Percentiles rank a stretch among this genome's conserved stretches.
Conservation (phyloP, 257 asterid species). For the Henckelia pumila region DNA sequence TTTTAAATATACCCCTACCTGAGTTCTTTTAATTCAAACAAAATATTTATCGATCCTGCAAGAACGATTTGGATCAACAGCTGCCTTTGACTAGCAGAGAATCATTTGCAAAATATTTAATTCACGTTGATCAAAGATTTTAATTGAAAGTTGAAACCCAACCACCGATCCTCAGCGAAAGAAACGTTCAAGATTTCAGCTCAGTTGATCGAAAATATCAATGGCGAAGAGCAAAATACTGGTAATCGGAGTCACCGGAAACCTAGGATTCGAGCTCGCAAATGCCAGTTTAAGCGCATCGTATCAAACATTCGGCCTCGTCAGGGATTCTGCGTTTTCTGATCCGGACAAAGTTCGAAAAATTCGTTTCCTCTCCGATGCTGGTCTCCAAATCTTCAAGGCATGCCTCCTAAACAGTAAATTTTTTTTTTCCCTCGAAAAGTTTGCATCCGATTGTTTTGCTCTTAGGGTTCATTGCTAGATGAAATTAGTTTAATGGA, state of each 20-base stretch:
- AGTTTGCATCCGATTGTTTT: not conserved
- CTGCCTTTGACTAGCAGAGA: too few species aligned
- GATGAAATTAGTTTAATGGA: conserved; percentile 55
- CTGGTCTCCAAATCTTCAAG: conserved; percentile 55
- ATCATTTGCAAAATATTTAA: too few species aligned
- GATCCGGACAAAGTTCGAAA: conserved; percentile 56
- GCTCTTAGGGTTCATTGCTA: conserved; percentile 72
- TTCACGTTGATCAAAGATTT: too few species aligned
- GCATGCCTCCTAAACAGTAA: conserved; percentile 24
- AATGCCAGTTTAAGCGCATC: conserved; percentile 63
- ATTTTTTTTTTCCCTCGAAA: not conserved
- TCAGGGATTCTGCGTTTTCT: conserved; percentile 67
- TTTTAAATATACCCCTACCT: too few species aligned
- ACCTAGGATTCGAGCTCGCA: conserved; percentile 75
- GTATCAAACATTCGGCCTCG: conserved; percentile 78
- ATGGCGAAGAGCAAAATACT: conserved; percentile 57
- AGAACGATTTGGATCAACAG: too few species aligned
- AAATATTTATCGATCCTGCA: too few species aligned
- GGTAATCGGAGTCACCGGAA: conserved; percentile 81
- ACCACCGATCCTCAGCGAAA: too few species aligned
- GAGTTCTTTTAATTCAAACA: too few species aligned
- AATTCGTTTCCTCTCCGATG: conserved; percentile 46
- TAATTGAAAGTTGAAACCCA: too few species aligned
- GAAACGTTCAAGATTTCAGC: too few species aligned
- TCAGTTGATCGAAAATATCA: not conserved